These are phyloP conservation scores for Tympanopsis confertula DNA, from an alignment of 2,329 filamentous ascomycete species.

Conservation along the genomic window DNA sequence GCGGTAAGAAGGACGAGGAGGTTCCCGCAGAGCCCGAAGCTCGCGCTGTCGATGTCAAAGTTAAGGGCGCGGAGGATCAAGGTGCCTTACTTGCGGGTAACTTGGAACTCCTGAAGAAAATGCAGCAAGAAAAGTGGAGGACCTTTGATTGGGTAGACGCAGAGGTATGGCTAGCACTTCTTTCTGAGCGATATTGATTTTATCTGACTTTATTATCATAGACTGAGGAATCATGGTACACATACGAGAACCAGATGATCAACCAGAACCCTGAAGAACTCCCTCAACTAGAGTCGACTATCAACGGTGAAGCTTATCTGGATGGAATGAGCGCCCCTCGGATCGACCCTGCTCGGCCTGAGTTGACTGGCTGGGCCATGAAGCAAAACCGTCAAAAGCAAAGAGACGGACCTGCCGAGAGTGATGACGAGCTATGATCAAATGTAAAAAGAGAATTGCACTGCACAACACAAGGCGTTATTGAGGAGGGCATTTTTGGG, in stretches of 20 bases:
- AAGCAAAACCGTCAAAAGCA: not conserved
- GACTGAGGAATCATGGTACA: conserved; percentile 34
- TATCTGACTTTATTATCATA: too few species aligned
- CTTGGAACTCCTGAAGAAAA: conserved; percentile 36
- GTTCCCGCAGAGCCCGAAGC: conserved; percentile 28
- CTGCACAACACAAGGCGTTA: too few species aligned
- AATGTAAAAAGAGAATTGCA: too few species aligned
- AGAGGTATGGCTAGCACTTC: conserved; percentile 16
- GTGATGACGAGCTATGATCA: too few species aligned
- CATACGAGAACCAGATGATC: conserved; percentile 41
- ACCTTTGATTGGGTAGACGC: conserved; percentile 44
- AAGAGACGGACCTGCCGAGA: too few species aligned
- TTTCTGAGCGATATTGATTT: not conserved
- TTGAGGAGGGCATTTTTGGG: too few species aligned
- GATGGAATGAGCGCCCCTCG: conserved; percentile 43
- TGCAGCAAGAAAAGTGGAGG: conserved; percentile 47
- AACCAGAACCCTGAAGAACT: conserved; percentile 26
- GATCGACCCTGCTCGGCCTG: not conserved
- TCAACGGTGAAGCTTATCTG: conserved; percentile 43
- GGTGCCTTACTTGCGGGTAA: conserved; percentile 31
- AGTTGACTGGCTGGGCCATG: conserved; percentile 1
- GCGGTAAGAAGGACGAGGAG: conserved; percentile 25
- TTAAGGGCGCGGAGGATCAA: conserved; percentile 36
- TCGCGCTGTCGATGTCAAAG: conserved; percentile 39
- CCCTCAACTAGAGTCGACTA: conserved; percentile 33